Evolutionary conservation across 2,329 filamentous ascomycete species (phyloP).

Genomic region (Arachnomyces sp.): DNA sequence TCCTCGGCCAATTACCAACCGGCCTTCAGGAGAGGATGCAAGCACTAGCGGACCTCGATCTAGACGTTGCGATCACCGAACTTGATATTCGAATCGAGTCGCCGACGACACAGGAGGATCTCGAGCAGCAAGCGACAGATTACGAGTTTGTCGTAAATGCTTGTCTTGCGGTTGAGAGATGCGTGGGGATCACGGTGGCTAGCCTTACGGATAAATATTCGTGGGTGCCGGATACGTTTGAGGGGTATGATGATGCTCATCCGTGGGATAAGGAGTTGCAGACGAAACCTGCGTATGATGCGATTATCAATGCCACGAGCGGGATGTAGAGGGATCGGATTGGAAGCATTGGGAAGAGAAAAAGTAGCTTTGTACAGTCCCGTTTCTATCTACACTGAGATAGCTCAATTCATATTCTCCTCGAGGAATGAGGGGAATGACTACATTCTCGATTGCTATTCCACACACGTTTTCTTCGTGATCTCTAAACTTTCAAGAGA

Average conservation of each 20-base stretch:
- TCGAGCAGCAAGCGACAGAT: conserved; percentile 34
- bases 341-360: too few species aligned
- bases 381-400: too few species aligned
- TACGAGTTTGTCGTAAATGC: conserved; percentile 30
- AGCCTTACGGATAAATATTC: conserved; percentile 28
- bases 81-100: conserved; percentile 54
- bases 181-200: conserved; percentile 15
- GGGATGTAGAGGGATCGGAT: too few species aligned
- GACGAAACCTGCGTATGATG: conserved; percentile 33
- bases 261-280: conserved; percentile 34
- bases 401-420: too few species aligned
- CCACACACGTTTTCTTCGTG: too few species aligned
- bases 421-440: too few species aligned
- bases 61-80: conserved; percentile 53
- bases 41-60: conserved; percentile 41
- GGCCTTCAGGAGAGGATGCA: conserved; percentile 34
- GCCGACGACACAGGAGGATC: neutral
- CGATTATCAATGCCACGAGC: conserved; percentile 9
- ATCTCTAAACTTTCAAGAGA: too few species aligned
- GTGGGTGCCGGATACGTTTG: conserved; percentile 30
- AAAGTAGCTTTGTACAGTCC: too few species aligned
- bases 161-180: conserved; percentile 10
- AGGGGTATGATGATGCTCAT: conserved; percentile 24
- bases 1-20: conserved; percentile 22
- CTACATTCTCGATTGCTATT: too few species aligned